Evolutionary conservation across 1,284 basidiomycete genomes (phyloP), one percentile per base, ranked within the genome.

Genomic region (Polyporus tsugae): DNA sequence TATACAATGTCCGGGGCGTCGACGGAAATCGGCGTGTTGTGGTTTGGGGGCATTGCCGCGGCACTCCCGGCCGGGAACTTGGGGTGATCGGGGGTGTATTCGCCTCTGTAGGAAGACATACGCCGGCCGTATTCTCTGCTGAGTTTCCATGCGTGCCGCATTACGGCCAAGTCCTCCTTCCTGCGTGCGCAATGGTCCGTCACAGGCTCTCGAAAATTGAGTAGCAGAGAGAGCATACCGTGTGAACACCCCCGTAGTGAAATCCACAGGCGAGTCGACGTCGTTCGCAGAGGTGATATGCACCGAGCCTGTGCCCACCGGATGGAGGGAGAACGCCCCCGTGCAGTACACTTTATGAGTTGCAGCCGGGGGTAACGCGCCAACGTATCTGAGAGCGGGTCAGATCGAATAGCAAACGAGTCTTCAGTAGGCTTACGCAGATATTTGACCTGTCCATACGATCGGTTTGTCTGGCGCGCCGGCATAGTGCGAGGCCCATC

Each of bases 131-230:
- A 75, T 76, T 92, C 91, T 22, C 88, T 80, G 29, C 78, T 68
- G 69, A 81, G 83, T 75, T 92, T 92, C 76, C 90, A 92, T 0
- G 73, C 79, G 83, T 86, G 89, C 63, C 84, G 78, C 67, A 89
- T 75, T 13, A 85, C 79, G 1, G 80, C 82, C 2, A 92, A 49
- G 74, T 92, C 91, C 3, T 84, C 85, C n/a, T 52, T 33, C n/a
- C 59, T 44, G 29, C 5, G 17, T 46, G 38, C 9, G 19, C 11
- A n/a, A 1, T 55, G 15, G n/a, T 60, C 38, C 13, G 29, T 55
- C 15, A 35, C 52, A 22, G 19, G 36, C 7, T n/a, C 33, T 33
- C 15, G 11, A 7, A 22, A 13, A 36, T 25, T n/a, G 17, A 17
- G 46, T 15, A 62, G 6, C 6, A n/a, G 41, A n/a, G 11, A 38